These are phyloP conservation scores for Cynara cardunculus DNA, from an alignment of 129 eudicot genomes.

Conservation along the genomic window DNA sequence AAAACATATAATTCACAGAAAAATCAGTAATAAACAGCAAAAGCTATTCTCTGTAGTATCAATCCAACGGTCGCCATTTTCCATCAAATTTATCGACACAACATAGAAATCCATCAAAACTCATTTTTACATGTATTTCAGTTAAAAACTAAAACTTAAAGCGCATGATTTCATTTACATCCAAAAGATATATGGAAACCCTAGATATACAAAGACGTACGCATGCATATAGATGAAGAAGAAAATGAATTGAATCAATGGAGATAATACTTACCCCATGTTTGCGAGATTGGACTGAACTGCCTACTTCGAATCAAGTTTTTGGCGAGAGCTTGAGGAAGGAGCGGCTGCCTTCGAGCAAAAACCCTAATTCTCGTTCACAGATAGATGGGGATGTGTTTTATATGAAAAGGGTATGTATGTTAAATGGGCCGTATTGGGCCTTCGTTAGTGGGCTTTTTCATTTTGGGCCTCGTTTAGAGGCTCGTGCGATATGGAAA, in stretches of 20 bases:
- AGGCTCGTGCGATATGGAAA: background rate
- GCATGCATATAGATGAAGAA: background rate
- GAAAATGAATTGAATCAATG: background rate
- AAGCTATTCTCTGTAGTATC: background rate
- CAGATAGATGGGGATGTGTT: background rate
- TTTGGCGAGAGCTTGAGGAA: background rate
- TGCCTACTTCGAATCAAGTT: background rate
- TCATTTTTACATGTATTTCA: background rate
- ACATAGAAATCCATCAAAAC: background rate
- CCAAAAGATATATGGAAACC: background rate
- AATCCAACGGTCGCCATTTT: background rate
- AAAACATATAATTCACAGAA: background rate
- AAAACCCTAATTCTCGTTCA: background rate
- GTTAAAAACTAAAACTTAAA: background rate
- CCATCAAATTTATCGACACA: background rate
- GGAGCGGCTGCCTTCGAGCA: slow-evolving; percentile 1
- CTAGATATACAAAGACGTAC: background rate
- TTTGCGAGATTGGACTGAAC: background rate
- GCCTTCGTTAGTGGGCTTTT: background rate
- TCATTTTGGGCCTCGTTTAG: background rate
- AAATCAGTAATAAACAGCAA: background rate
- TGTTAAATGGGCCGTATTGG: background rate
- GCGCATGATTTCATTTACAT: background rate
- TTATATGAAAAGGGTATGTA: background rate
- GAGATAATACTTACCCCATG: slow-evolving; percentile 9